Base-by-base conservation (phyloP, 148 eudicot genomes). In the Camellia sinensis region DNA sequence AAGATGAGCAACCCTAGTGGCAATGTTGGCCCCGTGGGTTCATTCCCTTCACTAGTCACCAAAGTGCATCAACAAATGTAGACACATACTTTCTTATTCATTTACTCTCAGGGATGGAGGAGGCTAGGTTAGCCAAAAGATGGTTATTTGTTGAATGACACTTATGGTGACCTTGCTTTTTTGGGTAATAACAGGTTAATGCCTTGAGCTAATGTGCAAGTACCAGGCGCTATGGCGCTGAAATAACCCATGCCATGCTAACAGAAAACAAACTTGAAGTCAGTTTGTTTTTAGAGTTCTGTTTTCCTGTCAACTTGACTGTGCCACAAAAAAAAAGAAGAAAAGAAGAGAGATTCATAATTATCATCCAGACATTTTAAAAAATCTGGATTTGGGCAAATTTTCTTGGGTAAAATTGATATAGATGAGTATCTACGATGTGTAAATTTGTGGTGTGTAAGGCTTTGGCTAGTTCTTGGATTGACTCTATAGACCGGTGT, bases 221-320 rank as follows among this genome's bases (percentile, higher is more conserved):
- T 29, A 29, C 37, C 37, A 29, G 37, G 37, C 37, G 37, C 37
- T 29, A 29, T 29, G 37, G 37, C 37, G 37, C 37, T 29, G 37
- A 29, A 29, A 29, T 29, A 29, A 29, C 37, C 37, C 37, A 7
- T 46, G 29, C 37, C 19, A 44, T 68, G n/a, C 43, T 43, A 21
- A 43, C n/a, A 68, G 71, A 46, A 19, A 41, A 67, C 71, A n/a
- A 68, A 21, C 45, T 68, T 15, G 72, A 43, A 68, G 72, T 68
- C 21, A 68, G 45, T 48, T 68, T 43, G 72, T 21, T 68, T 68
- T 7, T 41, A 7, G 7, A 50, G 52, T 68, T 44, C 14, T 48
- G 21, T 46, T 43, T 41, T 68, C 72, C 48, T 18, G 7, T 29
- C 12, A 43, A 68, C 37, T 29, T 29, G 37, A 68, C 18, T 43